A percentile compares a stretch with the other conserved stretches of the same genome.
Conservation (phyloP, 176 grass and related monocot species). For the Coix lacrymajobi region DNA sequence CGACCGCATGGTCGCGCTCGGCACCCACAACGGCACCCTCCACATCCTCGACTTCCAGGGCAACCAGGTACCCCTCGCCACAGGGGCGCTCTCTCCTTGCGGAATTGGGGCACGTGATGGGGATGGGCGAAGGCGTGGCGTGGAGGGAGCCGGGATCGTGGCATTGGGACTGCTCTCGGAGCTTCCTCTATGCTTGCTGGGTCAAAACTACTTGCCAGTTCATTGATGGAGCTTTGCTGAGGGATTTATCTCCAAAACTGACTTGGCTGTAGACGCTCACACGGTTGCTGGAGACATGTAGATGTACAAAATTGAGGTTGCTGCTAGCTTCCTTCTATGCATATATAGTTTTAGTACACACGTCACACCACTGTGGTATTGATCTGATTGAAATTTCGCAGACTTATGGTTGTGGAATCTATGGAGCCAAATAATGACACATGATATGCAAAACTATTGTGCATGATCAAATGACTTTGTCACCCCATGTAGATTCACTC, state of each 20-base stretch:
- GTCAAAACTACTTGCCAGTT: conserved; percentile 15
- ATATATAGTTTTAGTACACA: background rate
- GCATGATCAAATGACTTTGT: background rate
- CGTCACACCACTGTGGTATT: background rate
- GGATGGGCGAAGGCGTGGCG: background rate
- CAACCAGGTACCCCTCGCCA: conserved; percentile 59
- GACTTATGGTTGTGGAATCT: background rate
- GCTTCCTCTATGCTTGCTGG: background rate
- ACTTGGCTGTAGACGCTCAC: background rate
- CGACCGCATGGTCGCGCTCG: conserved; percentile 88
- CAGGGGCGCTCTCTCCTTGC: background rate
- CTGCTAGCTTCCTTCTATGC: background rate
- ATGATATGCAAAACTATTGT: background rate
- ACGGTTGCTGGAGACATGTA: background rate
- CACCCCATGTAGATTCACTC: background rate
- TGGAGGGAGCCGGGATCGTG: background rate
- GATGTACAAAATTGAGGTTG: background rate
- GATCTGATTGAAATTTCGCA: background rate
- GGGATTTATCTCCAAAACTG: background rate
- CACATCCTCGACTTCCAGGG: conserved; percentile 99
- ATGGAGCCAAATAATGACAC: background rate
- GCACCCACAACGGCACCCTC: conserved; percentile 81
- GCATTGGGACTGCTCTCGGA: background rate
- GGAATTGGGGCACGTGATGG: conserved; percentile 14
- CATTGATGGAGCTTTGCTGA: background rate